A percentile compares a stretch with the other conserved stretches of the same genome.
These are phyloP conservation scores for Phytophthora meadii DNA, from an alignment of 352 stramenopile genomes.

Conservation along the genomic window DNA sequence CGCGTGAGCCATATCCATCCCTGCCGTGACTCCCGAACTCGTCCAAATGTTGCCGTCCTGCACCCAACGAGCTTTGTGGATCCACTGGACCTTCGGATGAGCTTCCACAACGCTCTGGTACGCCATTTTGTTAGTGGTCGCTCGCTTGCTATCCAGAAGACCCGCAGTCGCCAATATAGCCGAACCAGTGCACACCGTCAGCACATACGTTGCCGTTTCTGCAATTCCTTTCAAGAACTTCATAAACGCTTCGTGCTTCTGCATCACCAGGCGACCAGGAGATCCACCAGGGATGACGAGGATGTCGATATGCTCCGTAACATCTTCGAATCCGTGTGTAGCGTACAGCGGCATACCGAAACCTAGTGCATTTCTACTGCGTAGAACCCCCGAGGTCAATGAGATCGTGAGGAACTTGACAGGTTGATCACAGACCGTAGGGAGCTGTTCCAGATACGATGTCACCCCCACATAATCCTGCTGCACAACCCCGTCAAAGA, in stretches of 20 bases:
- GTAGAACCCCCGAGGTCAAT: conserved; percentile 39
- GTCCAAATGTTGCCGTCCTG: conserved; percentile 65
- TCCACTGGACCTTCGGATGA: conserved; percentile 53
- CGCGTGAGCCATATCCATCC: conserved; percentile 68
- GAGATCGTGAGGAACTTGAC: conserved; percentile 66
- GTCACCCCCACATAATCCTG: conserved; percentile 68
- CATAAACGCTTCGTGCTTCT: conserved; percentile 48
- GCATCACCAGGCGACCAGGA: conserved; percentile 34
- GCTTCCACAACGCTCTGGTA: conserved; percentile 43
- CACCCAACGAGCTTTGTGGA: conserved; percentile 66
- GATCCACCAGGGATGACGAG: conserved; percentile 51
- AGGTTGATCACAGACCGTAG: conserved; percentile 42
- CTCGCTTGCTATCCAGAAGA: conserved; percentile 47
- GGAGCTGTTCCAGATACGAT: conserved; percentile 67
- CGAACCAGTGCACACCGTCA: conserved; percentile 67
- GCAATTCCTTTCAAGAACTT: conserved; percentile 44
- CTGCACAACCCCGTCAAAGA: conserved; percentile 66
- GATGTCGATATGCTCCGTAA: conserved; percentile 47
- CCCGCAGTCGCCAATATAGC: conserved; percentile 52
- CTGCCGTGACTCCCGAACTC: conserved; percentile 64
- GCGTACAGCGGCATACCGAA: conserved; percentile 51
- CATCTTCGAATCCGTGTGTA: conserved; percentile 36
- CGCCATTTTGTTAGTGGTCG: conserved; percentile 74
- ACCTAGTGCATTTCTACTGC: conserved; percentile 34
- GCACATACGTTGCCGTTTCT: conserved; percentile 41